A percentile compares a stretch with the other conserved stretches of the same genome.
phyloP scores from a whole-genome alignment of 148 eudicot species.

The Fagopyrum esculentum region DNA sequence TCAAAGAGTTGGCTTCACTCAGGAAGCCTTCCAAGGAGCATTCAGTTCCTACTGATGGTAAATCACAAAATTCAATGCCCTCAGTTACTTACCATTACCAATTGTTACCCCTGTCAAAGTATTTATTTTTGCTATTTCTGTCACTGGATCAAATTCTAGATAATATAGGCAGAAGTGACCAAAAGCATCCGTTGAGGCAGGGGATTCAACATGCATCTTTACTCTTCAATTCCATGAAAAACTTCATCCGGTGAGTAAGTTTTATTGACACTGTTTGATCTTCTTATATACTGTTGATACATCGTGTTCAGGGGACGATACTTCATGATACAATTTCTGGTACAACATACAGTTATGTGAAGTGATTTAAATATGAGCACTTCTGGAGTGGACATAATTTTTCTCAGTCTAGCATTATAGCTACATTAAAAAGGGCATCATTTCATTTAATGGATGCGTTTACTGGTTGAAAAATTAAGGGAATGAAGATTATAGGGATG shows the following conservation, averaged over 20 bases:
- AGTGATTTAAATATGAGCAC: neutral
- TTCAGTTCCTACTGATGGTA: conserved; percentile 33
- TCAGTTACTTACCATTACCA: neutral
- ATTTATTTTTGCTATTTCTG: neutral
- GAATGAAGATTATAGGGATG: too few species aligned
- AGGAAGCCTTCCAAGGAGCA: conserved; percentile 26
- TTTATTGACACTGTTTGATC: neutral
- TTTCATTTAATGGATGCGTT: too few species aligned
- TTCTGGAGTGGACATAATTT: neutral
- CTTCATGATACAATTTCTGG: neutral
- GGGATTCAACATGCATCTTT: conserved; percentile 23
- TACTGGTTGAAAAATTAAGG: too few species aligned
- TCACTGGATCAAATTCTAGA: conserved; percentile 13
- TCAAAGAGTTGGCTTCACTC: conserved; percentile 58
- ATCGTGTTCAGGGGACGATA: neutral
- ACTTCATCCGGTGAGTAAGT: conserved; percentile 36
- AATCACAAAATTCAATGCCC: neutral
- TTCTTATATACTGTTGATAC: neutral
- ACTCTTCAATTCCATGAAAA: conserved; percentile 42
- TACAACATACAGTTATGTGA: neutral
- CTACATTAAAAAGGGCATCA: too few species aligned
- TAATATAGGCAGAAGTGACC: conserved; percentile 21
- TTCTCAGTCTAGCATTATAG: neutral
- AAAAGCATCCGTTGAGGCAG: conserved; percentile 18
- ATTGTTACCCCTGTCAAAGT: neutral